Evolutionary conservation across 1,284 basidiomycete genomes (phyloP).

Genomic region (Ganoderma boninense): DNA sequence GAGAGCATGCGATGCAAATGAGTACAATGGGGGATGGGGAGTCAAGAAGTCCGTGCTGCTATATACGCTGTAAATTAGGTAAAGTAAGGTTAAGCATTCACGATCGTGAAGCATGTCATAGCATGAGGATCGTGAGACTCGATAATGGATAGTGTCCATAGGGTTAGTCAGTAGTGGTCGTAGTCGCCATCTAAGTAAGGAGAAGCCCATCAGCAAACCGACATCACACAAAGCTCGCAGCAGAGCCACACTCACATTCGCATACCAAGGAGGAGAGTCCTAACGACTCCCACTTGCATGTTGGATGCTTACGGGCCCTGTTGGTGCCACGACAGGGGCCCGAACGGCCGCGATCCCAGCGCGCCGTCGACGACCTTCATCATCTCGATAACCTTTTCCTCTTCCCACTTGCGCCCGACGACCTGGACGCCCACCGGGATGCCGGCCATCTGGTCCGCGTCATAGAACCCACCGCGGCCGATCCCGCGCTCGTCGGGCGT

Average conservation of each 20-base stretch:
- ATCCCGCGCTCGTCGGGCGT: conserved; percentile 39
- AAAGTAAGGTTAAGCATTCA: conserved; percentile 1
- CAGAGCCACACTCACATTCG: background rate
- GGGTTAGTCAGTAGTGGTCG: background rate
- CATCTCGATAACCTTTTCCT: conserved; percentile 86
- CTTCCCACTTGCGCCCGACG: conserved; percentile 81
- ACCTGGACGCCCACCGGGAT: conserved; percentile 88
- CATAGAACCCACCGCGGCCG: conserved; percentile 59
- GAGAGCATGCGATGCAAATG: background rate
- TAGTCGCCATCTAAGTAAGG: background rate
- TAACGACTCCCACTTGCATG: conserved; percentile 33
- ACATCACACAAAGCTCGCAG: background rate
- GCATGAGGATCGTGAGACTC: background rate
- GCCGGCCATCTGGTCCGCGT: conserved; percentile 77
- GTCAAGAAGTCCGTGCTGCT: conserved; percentile 2
- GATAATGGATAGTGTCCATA: background rate
- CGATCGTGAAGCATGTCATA: background rate
- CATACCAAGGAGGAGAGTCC: background rate
- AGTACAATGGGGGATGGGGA: background rate
- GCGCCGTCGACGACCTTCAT: conserved; percentile 84
- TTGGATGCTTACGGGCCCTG: conserved; percentile 24
- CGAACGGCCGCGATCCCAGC: conserved; percentile 42
- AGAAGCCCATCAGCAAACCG: background rate
- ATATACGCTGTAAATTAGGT: conserved; percentile 7
- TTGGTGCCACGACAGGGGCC: conserved; percentile 42